Base-by-base conservation (phyloP, 345 rosid genomes). In the Gossypium sturtianum region DNA sequence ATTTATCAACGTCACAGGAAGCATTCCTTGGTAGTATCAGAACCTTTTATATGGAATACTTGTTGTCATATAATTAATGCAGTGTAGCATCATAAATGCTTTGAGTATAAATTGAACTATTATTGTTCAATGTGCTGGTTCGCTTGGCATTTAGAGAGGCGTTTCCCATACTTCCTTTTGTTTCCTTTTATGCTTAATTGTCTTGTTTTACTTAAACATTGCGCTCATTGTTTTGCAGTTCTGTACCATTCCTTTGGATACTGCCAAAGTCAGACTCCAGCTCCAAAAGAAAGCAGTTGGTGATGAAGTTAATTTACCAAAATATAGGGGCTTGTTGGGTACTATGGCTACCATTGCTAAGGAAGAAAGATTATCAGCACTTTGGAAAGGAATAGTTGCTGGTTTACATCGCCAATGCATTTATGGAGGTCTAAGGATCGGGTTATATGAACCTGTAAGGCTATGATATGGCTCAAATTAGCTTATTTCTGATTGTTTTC, bases 191-290 rank as follows among this genome's bases (percentile, higher is more conserved):
- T 48, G 56, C 8, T 7, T 67, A 48, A 23, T 19, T 15, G 34
- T 67, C 43, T 23, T 23, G 11, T 23, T 67, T 67, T 67, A 23
- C 57, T 41, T 65, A 65, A 19, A 65, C 51, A 74, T 66, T 45
- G n/a, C 12, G 34, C 34, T 66, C 38, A 20, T 66, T 17, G 70
- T 74, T 79, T 51, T 81, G 79, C 86, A 95, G 99, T 83, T 91
- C 80, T 91, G 87, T 72, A 95, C 99, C 20, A 77, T 95, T 62
- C 97, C 99, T 10, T 79, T 95, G 82, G 99, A 95, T 82, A 90
- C 90, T 25, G 98, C 96, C 45, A 95, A 95, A 87, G 99, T 95
- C 38, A 89, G 99, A 87, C 98, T 95, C 75, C 99, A 93, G 84
- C 98, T 95, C 48, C 99, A 95, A 75, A 88, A 83, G 81, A 89